Base-by-base conservation (phyloP, 306 rosid species). In the Dryas alaskensis region DNA sequence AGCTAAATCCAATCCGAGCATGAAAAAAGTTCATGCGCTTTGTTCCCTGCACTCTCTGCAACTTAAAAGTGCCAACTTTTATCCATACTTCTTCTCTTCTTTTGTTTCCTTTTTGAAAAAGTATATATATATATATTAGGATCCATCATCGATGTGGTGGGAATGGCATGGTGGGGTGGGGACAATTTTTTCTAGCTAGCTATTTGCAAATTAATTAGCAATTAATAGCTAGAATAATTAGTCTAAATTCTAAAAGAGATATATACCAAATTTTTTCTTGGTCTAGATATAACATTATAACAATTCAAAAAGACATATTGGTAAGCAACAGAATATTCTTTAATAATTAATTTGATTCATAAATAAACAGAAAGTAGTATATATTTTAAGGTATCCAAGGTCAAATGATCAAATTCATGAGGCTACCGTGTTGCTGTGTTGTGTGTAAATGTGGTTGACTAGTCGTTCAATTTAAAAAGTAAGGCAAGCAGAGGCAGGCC, bases 11-110 rank as follows among this genome's bases (percentile, higher is more conserved):
- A 74, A 70, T 78, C 87, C 73, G 22, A 2, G 37, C 37, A 78
- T 65, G 76, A 75, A 70, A 86, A 90, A 88, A 82, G 87, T 85
- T 69, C 76, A 69, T 84, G 79, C 83, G 73, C 86, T 83, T 86
- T 88, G 88, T 81, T 74, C 80, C 85, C 84, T 77, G 45, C 65
- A 69, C 71, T 71, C 77, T 75, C 10, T 86, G 86, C 86, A 79
- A 67, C 46, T 66, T 48, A 22, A 58, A 58, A 77, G 87, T 70
- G 77, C 82, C 83, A 78, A 86, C 91, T 83, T 82, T 86, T 77
- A 68, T 81, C 78, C 81, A 76, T 53, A 31, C 76, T 76, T 74
- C 84, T 70, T 73, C 19, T 45, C 14, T 22, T 39, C 59, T 74
- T 64, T 27, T 52, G 46, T 65, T 47, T 22, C 68, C 81, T 82